Evolutionary conservation across 2,329 filamentous ascomycete species (phyloP).

Genomic region (Thielaviopsis musarum): DNA sequence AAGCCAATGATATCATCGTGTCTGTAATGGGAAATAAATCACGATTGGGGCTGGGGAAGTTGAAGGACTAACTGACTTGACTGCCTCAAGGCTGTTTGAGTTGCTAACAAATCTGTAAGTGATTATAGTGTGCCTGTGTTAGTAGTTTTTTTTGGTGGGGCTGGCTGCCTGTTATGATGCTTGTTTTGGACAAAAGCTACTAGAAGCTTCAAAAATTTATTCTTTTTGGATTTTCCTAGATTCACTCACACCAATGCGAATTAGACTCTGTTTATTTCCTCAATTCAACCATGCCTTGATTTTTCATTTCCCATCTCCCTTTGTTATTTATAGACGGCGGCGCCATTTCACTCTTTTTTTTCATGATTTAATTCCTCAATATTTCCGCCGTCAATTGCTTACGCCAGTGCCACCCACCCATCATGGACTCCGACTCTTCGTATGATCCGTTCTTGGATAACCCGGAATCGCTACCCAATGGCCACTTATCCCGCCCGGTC

Average conservation of each 20-base stretch:
- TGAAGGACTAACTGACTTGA: no score
- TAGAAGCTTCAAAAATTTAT: no score
- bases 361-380: not conserved
- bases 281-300: not conserved
- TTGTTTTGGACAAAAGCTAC: no score
- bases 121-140: no score
- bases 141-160: no score
- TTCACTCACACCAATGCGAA: not conserved
- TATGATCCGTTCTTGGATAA: not conserved
- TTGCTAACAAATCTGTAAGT: no score
- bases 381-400: not conserved
- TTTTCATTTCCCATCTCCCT: not conserved
- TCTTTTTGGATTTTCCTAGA: no score
- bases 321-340: not conserved
- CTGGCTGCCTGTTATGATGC: no score
- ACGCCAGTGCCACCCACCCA: not conserved
- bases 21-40: no score
- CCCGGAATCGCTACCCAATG: no score
- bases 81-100: no score
- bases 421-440: not conserved
- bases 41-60: not conserved
- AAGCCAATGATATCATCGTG: not conserved
- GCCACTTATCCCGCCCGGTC: not conserved
- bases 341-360: not conserved
- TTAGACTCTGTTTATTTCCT: not conserved